Evolutionary conservation across 345 rosid genomes (phyloP), one percentile per base, ranked within the genome.

Genomic region (Murraya koenigii): DNA sequence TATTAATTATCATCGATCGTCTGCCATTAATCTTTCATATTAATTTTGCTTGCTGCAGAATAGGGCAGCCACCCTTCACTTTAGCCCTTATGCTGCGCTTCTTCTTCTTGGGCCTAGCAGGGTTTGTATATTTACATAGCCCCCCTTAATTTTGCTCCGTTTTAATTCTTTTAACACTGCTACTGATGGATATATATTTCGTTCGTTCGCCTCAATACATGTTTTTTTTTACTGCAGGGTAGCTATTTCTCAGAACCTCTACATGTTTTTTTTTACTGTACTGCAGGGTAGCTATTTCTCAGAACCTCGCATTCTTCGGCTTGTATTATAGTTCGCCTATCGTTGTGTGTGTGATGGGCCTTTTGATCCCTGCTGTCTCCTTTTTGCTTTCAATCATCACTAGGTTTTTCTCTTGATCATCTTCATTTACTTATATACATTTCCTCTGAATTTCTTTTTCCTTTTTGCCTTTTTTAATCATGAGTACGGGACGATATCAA

Each of bases 301-400:
- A 91, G 78, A 88, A 92, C 80, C 88, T 91, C 56, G 86, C 90
- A 54, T 91, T 91, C 79, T 69, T 92, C 49, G 96, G 97, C 68
- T 82, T 94, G 68, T 82, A 83, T 74, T 86, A 85, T 72, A 90
- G 94, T 82, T 92, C 97, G 15, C 97, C 97, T 0, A 88, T 91
- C n/a, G 90, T 90, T 56, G 96, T 89, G 26, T 94, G 97, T 65
- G 92, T 89, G 72, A 91, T 90, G 97, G 97, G 96, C 70, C 90
- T 89, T 60, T 74, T 87, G 72, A 69, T 84, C 60, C 97, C 97
- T 39, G 75, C 93, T 17, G 80, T 91, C 78, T 89, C 93, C 72
- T 92, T 92, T 87, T 36, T 94, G 66, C 74, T 94, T 70, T 82
- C 90, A 41, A 41, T 88, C 72, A 4, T 89, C 33, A 86, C 85